These are phyloP conservation scores for Tritrichomonas musculus DNA, from an alignment of 208 protist species.

Conservation along the genomic window DNA sequence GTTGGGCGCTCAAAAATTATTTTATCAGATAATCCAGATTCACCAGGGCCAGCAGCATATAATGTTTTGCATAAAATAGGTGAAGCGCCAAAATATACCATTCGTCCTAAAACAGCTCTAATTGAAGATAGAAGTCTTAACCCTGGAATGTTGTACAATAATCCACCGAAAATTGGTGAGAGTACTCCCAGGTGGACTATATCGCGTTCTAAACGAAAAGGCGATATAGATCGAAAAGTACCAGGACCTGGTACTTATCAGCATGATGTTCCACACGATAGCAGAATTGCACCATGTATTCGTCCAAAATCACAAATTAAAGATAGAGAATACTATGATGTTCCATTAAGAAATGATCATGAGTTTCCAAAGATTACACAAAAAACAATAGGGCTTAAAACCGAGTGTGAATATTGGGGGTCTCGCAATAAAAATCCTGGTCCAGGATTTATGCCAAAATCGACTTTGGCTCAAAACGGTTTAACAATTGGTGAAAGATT, in stretches of 20 bases:
- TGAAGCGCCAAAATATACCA: neutral
- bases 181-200: neutral
- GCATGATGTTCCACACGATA: too few species aligned
- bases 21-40: neutral
- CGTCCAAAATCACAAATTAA: neutral
- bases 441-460: neutral
- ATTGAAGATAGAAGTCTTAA: neutral
- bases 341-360: neutral
- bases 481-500: neutral
- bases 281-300: neutral
- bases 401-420: neutral
- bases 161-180: neutral
- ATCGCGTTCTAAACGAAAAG: neutral
- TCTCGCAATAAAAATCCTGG: neutral
- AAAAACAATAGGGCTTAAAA: neutral
- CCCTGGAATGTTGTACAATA: neutral
- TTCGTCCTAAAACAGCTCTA: neutral
- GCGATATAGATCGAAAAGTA: neutral
- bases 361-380: neutral
- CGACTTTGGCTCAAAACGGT: neutral
- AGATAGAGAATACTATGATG: neutral
- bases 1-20: neutral
- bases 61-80: neutral
- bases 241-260: neutral
- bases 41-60: conserved; percentile 20